phyloP scores from a whole-genome alignment of 1,139 yeast genomes.

The Torulaspora globosa region DNA sequence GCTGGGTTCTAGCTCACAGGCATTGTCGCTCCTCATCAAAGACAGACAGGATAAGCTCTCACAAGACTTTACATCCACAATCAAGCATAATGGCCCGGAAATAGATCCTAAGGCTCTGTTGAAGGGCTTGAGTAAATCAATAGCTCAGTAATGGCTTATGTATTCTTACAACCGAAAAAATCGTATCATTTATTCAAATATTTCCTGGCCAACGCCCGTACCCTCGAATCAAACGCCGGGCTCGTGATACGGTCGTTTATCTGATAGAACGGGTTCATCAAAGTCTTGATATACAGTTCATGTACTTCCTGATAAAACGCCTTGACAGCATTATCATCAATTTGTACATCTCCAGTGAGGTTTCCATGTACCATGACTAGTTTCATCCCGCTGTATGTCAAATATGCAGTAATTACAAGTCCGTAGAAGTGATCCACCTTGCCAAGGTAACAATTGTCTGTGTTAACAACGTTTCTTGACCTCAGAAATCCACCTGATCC shows the following conservation, averaged over 20 bases:
- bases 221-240: slow-evolving; percentile 70
- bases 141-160: slow-evolving; percentile 9
- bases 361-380: slow-evolving; percentile 67
- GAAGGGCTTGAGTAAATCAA: slow-evolving; percentile 19
- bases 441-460: slow-evolving; percentile 54
- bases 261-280: slow-evolving; percentile 81
- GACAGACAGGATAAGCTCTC: slow-evolving; percentile 15
- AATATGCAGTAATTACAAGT: slow-evolving; percentile 69
- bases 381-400: slow-evolving; percentile 85
- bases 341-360: slow-evolving; percentile 25
- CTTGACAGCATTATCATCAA: slow-evolving; percentile 70
- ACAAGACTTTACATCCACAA: slow-evolving; percentile 9
- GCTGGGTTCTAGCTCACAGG: slow-evolving; percentile 18
- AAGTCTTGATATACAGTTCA: slow-evolving; percentile 80
- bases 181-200: slow-evolving; percentile 43
- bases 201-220: slow-evolving; percentile 69
- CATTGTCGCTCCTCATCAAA: slow-evolving; percentile 12
- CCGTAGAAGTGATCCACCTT: slow-evolving; percentile 85
- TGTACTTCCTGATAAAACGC: slow-evolving; percentile 83
- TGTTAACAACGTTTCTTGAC: slow-evolving; percentile 24
- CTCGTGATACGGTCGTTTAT: slow-evolving; percentile 71
- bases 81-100: slow-evolving; percentile 3
- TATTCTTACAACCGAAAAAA: slow-evolving; percentile 5
- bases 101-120: slow-evolving; percentile 14
- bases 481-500: slow-evolving; percentile 27